Conservation (phyloP, 108 stramenopile genomes). For the Hondaea fermentalgiana region DNA sequence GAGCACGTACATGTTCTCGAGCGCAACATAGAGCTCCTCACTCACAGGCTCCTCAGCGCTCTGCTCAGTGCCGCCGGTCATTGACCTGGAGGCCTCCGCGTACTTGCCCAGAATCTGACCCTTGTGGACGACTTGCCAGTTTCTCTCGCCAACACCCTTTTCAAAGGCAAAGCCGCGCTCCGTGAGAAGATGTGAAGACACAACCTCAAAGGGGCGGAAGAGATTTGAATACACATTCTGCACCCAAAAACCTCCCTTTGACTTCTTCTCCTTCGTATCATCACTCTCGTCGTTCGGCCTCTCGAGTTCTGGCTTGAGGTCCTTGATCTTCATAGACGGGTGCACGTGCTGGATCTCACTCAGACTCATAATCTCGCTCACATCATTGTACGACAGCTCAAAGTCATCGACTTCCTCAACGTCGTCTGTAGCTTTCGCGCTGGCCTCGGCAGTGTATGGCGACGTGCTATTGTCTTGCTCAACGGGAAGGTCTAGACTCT, state of each 20-base stretch:
- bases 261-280: too few relatives aligned
- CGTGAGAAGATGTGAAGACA: background rate
- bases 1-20: background rate
- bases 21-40: background rate
- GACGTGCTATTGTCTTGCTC: too few relatives aligned
- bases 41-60: background rate
- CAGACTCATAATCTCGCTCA: too few relatives aligned
- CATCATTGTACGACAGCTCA: too few relatives aligned
- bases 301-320: too few relatives aligned
- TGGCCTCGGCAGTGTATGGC: background rate
- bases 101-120: background rate
- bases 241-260: too few relatives aligned
- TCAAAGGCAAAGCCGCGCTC: background rate
- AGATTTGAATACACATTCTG: background rate
- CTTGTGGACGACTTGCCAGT: background rate
- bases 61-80: background rate
- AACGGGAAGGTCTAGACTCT: too few relatives aligned
- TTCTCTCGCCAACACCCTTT: background rate
- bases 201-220: background rate
- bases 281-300: too few relatives aligned
- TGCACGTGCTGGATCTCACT: too few relatives aligned
- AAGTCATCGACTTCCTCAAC: background rate
- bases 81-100: background rate
- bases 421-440: background rate
- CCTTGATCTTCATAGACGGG: too few relatives aligned